A percentile compares a stretch with the other conserved stretches of the same genome.
Evolutionary conservation across 106 monocot species (phyloP).

Genomic region (Narthecium ossifragum): DNA sequence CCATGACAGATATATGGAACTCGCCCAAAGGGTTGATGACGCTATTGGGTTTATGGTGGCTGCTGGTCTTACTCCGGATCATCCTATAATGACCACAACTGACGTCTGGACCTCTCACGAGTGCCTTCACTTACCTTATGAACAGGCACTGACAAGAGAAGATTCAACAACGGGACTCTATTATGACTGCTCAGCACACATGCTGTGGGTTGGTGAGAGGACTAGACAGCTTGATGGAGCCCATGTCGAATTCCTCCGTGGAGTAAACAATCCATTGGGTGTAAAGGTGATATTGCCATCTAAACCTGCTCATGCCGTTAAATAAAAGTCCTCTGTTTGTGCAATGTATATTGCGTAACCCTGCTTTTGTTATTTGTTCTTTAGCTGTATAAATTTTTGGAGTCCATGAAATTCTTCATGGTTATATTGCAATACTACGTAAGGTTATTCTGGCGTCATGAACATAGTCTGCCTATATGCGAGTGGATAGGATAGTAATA

Average conservation of each 20-base stretch:
- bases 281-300: conserved; percentile 42
- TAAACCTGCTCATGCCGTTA: too few species aligned
- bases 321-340: too few species aligned
- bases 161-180: conserved; percentile 54
- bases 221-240: conserved; percentile 60
- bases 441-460: too few species aligned
- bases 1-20: conserved; percentile 51
- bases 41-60: conserved; percentile 64
- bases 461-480: too few species aligned
- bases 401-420: too few species aligned
- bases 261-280: conserved; percentile 56
- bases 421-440: too few species aligned
- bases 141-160: conserved; percentile 53
- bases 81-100: conserved; percentile 52
- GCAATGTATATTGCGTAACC: too few species aligned
- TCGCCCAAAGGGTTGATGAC: conserved; percentile 56
- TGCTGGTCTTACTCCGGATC: conserved; percentile 48
- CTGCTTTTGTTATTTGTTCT: too few species aligned
- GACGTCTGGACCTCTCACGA: conserved; percentile 72
- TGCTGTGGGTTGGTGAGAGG: conserved; percentile 71
- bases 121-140: conserved; percentile 57
- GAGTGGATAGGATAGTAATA: too few species aligned
- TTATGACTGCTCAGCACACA: conserved; percentile 71
- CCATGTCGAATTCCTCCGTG: conserved; percentile 65
- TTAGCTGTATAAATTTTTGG: too few species aligned